Percentiles rank a stretch among this genome's conserved stretches.
These are phyloP conservation scores for Lentinula aciculospora DNA, from an alignment of 768 basidiomycete species.

Conservation along the genomic window DNA sequence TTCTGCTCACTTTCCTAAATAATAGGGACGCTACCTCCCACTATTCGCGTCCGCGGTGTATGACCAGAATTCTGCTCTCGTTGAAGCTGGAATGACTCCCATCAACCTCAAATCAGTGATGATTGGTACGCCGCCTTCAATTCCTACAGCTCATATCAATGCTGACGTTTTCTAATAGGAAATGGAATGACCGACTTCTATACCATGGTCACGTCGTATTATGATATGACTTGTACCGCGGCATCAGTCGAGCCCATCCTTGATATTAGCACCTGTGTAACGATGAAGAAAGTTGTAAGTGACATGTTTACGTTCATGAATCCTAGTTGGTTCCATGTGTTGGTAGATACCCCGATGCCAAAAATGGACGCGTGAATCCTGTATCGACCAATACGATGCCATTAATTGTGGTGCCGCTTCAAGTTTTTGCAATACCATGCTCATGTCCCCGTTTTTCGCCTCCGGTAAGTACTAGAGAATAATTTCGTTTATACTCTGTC, in stretches of 20 bases:
- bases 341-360: constrained; percentile 63
- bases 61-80: constrained; percentile 44
- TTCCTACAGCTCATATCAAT: not conserved
- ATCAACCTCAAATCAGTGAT: constrained; percentile 48
- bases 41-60: constrained; percentile 53
- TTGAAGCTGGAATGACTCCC: constrained; percentile 30
- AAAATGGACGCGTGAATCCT: constrained; percentile 47
- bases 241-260: constrained; percentile 35
- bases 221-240: constrained; percentile 41
- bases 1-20: not conserved
- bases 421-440: constrained; percentile 54
- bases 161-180: constrained; percentile 19
- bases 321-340: not conserved
- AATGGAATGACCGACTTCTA: constrained; percentile 48
- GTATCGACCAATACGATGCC: constrained; percentile 61
- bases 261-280: constrained; percentile 28
- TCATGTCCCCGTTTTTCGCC: constrained; percentile 41
- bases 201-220: constrained; percentile 26
- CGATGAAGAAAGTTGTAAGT: constrained; percentile 37
- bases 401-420: constrained; percentile 65
- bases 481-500: too few relatives aligned
- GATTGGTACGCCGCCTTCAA: constrained; percentile 28
- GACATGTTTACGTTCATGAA: not conserved
- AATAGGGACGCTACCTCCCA: constrained; percentile 41
- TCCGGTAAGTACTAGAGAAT: constrained; percentile 25